These are phyloP conservation scores for Solanum virginianum DNA, from an alignment of 257 asterid genomes.

Conservation along the genomic window DNA sequence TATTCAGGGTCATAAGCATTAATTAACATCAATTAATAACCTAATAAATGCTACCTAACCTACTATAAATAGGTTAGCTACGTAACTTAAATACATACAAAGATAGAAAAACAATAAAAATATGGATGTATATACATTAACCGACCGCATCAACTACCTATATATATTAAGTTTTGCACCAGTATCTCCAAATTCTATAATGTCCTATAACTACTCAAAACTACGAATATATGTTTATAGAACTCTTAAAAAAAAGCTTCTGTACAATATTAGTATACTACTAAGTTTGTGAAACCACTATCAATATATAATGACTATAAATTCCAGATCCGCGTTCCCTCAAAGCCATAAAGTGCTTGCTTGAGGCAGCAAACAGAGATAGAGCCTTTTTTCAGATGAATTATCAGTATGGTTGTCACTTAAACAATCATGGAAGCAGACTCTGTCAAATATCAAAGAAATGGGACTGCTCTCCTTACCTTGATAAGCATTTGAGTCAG, in stretches of 20 bases:
- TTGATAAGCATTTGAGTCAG: background rate
- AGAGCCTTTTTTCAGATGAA: background rate
- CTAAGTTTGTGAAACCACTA: no score
- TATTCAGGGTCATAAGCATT: background rate
- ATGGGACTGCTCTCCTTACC: background rate
- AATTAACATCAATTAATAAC: background rate
- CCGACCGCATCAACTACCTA: background rate
- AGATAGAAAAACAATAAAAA: no score
- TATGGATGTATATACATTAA: background rate
- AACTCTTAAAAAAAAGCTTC: no score
- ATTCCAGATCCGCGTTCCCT: no score
- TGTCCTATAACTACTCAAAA: no score
- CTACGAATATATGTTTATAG: no score
- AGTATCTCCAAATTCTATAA: background rate
- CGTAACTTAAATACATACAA: background rate
- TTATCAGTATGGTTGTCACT: background rate
- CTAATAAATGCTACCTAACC: background rate
- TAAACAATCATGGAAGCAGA: background rate
- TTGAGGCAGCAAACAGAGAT: background rate
- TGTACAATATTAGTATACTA: no score
- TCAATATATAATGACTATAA: no score
- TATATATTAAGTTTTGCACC: background rate
- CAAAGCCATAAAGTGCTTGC: background rate
- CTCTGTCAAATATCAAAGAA: background rate
- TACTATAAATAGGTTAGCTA: background rate